Percentiles rank a stretch among this genome's conserved stretches.
phyloP scores from a whole-genome alignment of 2,329 filamentous ascomycete species.

The Xylaria multiplex region DNA sequence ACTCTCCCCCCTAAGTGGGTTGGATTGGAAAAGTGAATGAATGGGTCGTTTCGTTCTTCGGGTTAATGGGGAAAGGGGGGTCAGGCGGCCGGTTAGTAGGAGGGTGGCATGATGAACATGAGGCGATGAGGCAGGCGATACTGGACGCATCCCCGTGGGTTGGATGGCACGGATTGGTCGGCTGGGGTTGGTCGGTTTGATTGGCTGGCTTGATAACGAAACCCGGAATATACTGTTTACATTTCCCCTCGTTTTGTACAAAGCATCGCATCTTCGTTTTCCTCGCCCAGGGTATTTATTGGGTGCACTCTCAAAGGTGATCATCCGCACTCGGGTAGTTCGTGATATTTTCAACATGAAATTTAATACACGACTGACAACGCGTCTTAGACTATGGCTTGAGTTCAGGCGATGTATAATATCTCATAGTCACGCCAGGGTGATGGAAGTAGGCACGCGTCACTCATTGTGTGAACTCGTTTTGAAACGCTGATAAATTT shows the following conservation, averaged over 20 bases:
- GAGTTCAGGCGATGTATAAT: not conserved
- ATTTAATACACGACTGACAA: too few species aligned
- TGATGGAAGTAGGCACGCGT: too few species aligned
- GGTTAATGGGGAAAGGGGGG: not conserved
- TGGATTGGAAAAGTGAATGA: constrained; percentile 19
- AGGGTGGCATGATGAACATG: constrained; percentile 7
- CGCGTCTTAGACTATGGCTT: not conserved
- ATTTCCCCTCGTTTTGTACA: not conserved
- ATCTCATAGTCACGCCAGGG: not conserved
- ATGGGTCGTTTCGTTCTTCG: constrained; percentile 12
- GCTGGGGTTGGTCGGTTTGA: not conserved
- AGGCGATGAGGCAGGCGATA: constrained; percentile 7
- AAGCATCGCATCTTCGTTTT: not conserved
- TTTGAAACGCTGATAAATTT: not conserved
- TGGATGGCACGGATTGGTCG: not conserved
- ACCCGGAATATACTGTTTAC: constrained; percentile 23
- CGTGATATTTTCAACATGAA: not conserved
- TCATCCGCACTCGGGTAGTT: not conserved
- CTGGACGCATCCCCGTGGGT: constrained; percentile 5
- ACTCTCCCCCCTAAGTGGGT: not conserved
- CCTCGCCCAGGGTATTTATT: not conserved
- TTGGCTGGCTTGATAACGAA: constrained; percentile 26
- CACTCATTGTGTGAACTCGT: not conserved
- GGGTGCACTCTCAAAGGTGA: not conserved
- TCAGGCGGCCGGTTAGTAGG: not conserved